Conservation (phyloP, 805 yeast genomes). For the Candida sonorensis region DNA sequence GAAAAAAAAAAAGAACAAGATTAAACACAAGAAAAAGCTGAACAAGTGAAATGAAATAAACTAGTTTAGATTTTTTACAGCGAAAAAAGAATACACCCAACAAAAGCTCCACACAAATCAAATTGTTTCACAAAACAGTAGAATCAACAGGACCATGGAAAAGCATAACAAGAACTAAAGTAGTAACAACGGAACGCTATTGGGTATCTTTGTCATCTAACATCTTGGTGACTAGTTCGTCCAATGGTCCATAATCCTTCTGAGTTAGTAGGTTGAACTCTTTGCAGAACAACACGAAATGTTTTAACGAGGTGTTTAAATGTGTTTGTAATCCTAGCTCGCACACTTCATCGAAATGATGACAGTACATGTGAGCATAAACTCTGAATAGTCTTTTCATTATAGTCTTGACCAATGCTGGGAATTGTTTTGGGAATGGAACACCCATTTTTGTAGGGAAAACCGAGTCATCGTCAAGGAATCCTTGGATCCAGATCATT, state of each 20-base stretch:
- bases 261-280: slow-evolving; percentile 73
- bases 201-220: slow-evolving; percentile 30
- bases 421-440: slow-evolving; percentile 85
- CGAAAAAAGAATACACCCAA: too few species aligned
- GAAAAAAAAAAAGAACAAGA: too few species aligned
- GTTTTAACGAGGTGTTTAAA: slow-evolving; percentile 89
- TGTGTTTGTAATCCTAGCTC: slow-evolving; percentile 91
- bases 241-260: slow-evolving; percentile 88
- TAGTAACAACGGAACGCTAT: too few species aligned
- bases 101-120: too few species aligned
- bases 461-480: slow-evolving; percentile 81
- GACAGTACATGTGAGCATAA: slow-evolving; percentile 96
- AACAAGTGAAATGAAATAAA: too few species aligned
- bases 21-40: too few species aligned
- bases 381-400: slow-evolving; percentile 88
- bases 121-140: too few species aligned
- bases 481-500: slow-evolving; percentile 93
- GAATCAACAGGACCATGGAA: too few species aligned
- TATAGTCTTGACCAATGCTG: slow-evolving; percentile 72
- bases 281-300: slow-evolving; percentile 78
- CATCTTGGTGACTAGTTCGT: slow-evolving; percentile 72
- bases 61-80: too few species aligned
- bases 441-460: slow-evolving; percentile 89
- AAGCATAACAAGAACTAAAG: too few species aligned
- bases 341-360: slow-evolving; percentile 91